Base-by-base conservation (phyloP, 1,284 basidiomycete genomes). In the Microbotryum intermedium region DNA sequence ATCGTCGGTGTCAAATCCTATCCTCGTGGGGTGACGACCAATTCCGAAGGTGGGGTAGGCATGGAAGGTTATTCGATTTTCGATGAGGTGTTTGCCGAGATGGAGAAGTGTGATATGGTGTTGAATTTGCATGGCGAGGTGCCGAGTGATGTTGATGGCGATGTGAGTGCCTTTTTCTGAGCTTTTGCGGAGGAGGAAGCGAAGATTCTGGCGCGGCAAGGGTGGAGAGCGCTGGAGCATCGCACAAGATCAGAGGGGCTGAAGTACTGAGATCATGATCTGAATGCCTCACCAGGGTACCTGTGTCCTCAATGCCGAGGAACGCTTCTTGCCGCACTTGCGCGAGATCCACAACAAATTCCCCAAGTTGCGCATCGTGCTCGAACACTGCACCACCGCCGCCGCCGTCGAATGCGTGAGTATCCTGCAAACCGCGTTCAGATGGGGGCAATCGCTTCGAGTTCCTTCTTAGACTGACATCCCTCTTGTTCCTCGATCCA, bases 331-430 rank as follows among this genome's bases (percentile, higher is more conserved):
- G 34, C 85, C 87, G 4, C 93, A 98, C 75, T 81, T 99, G 18
- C 80, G 81, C 71, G 84, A 85, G 70, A 80, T 98, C 50, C 91
- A 97, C 70, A 75, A 78, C 56, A 80, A 82, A 28, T 99, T 98
- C 76, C 95, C 95, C n/a, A 81, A 79, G 46, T 82, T 99, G 57
- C 86, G 91, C 58, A 98, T 99, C 71, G 94, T 99, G 5, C 83
- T 99, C 45, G 95, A 99, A 76, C 95, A 99, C 72, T 95, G 95
- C n/a, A 99, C 95, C 0, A 97, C 93, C 2, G 83, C 88, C 44
- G 90, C 89, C 43, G 93, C 95, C 0, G 84, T 99, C n/a, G 90
- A 94, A 70, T 83, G 85, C 23, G 88, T 72, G 16, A 34, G 70
- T 71, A 28, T 4, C 53, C 30, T 28, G 25, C 8, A 10, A 25